Evolutionary conservation across 2,329 filamentous ascomycete species (phyloP), one percentile per base, ranked within the genome.

Genomic region (Alternaria arborescens): DNA sequence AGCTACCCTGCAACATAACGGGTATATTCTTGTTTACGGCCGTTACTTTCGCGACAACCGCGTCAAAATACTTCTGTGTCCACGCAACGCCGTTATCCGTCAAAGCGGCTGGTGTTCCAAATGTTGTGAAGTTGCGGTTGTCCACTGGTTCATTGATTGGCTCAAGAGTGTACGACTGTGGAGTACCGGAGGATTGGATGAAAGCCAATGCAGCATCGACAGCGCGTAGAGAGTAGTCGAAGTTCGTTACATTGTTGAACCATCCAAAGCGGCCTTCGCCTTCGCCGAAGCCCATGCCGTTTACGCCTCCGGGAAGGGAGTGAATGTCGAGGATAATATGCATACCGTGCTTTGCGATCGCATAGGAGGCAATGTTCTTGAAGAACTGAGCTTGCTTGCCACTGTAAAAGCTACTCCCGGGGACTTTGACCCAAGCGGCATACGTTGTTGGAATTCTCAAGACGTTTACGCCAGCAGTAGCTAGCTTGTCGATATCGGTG

Each of bases 71-170:
- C 8, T 67, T 74, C 32, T 69, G 64, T 6, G 78, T 67, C 73
- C 74, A 80, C 32, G 62, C 67, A 10, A 70, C 67, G 28, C 71
- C 76, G 18, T 62, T 65, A 10, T 68, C 65, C 1, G 74, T 68
- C 4, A 80, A 67, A 8, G 71, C 73, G 12, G 70, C 71, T 3
- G 73, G 62, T 3, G 71, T 73, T 24, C 69, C 77, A 47, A 80
- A 79, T n/a, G 58, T 69, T 8, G 66, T 58, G 34, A 79, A 63
- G 58, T 77, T 60, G 7, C 34, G 46, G 34, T 61, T 77, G 66
- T 80, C 78, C 30, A 64, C 70, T 0, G 77, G 66, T 52, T 81
- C 78, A 64, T 81, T 81, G 64, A 81, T 74, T 5, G 78, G 76
- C 4, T 68, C 71, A 41, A 81, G 61, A 16, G 76, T 78, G 64